Conservation (phyloP, 441 rosid genomes). For the Theobroma grandiflorum region DNA sequence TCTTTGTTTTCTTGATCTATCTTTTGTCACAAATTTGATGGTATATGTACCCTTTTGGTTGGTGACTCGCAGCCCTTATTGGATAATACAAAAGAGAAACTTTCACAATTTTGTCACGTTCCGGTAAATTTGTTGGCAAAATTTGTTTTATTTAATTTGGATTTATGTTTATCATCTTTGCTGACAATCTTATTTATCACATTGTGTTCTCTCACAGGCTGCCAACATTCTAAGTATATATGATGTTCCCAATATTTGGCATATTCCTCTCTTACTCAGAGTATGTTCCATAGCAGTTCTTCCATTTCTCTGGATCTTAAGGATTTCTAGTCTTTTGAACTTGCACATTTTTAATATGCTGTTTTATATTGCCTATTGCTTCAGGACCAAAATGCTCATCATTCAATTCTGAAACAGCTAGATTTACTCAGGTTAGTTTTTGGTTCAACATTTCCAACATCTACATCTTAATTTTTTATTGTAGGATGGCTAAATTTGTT, state of each 20-base stretch:
- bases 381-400: slow-evolving; percentile 79
- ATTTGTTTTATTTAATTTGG: slow-evolving; percentile 26
- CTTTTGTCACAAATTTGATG: not conserved
- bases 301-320: slow-evolving; percentile 24
- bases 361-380: slow-evolving; percentile 33
- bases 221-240: slow-evolving; percentile 74
- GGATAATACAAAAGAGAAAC: slow-evolving; percentile 68
- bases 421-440: slow-evolving; percentile 60
- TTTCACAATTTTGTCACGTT: slow-evolving; percentile 85
- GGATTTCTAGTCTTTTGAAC: slow-evolving; percentile 13
- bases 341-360: slow-evolving; percentile 19
- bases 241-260: slow-evolving; percentile 89
- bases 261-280: slow-evolving; percentile 71
- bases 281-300: slow-evolving; percentile 49
- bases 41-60: slow-evolving; percentile 15
- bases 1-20: not conserved
- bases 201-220: slow-evolving; percentile 46
- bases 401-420: slow-evolving; percentile 66
- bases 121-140: slow-evolving; percentile 49
- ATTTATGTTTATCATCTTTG: slow-evolving; percentile 4
- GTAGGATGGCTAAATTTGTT: not conserved
- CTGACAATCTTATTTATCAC: slow-evolving; percentile 28
- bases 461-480: slow-evolving; percentile 1
- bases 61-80: slow-evolving; percentile 59
- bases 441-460: slow-evolving; percentile 17